Conservation (phyloP, 2,329 filamentous ascomycete species). For the Drechslerella dactyloides region DNA sequence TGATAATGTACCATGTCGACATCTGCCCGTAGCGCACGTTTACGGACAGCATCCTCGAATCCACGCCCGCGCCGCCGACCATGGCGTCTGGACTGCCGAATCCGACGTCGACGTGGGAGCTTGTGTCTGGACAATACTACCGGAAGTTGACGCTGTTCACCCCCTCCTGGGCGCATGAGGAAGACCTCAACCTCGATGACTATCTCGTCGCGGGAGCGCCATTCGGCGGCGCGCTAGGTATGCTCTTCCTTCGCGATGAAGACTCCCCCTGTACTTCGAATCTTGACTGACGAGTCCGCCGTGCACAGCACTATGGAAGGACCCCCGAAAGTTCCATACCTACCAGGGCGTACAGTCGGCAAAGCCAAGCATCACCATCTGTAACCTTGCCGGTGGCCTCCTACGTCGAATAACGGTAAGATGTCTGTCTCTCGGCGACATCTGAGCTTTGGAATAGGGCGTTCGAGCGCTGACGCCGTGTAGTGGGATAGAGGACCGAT, state of each 20-base stretch:
- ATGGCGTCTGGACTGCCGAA: conserved; percentile 49
- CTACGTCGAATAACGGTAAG: conserved; percentile 76
- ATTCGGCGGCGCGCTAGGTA: conserved; percentile 92
- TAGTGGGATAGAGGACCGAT: conserved; percentile 89
- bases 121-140: conserved; percentile 90
- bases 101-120: conserved; percentile 89
- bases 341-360: conserved; percentile 72
- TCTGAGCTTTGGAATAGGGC: conserved; percentile 8
- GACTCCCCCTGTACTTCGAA: background rate
- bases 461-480: conserved; percentile 20
- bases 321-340: conserved; percentile 81
- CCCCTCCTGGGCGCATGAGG: conserved; percentile 75
- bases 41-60: conserved; percentile 26
- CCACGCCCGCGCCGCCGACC: conserved; percentile 37
- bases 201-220: conserved; percentile 90
- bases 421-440: conserved; percentile 30
- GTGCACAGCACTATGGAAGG: conserved; percentile 77
- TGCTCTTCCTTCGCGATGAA: conserved; percentile 54
- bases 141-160: conserved; percentile 93
- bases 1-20: conserved; percentile 29
- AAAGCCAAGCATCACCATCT: conserved; percentile 89
- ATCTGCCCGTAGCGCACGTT: conserved; percentile 35
- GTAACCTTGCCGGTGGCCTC: conserved; percentile 88
- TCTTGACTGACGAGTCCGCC: conserved; percentile 10
- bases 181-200: conserved; percentile 92